Evolutionary conservation across 2,329 filamentous ascomycete genomes (phyloP), one percentile per base, ranked within the genome.

Genomic region (Pseudogymnoascus sp.): DNA sequence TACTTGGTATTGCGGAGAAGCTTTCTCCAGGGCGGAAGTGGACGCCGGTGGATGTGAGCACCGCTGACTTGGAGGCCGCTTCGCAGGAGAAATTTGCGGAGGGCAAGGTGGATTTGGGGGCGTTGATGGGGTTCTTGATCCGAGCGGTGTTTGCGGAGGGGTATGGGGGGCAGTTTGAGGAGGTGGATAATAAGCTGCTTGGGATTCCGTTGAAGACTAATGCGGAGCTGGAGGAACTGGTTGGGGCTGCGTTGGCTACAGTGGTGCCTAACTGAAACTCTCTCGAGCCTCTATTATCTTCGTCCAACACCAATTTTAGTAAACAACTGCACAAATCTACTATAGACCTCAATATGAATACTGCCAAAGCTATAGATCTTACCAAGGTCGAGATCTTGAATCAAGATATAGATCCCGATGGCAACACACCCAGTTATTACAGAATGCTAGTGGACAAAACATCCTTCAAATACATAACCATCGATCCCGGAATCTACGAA

Each of bases 121-220:
- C 75, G 0, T 69, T 78, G 61, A 19, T 63, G 1, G 67, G 71
- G 0, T 77, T 75, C 33, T 46, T 80, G 0, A 68, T 66, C 61
- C 67, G 72, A 3, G 62, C 71, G 0, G 56, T 79, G 13, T 70
- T 75, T 26, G 72, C 72, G 2, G 69, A 73, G 0, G 68, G 64
- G 0, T 76, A 76, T 53, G 75, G 74, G 5, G 60, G 67, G 3
- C 72, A 70, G 26, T 77, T 73, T 59, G 64, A 72, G 9, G 75
- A 75, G 68, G 68, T 71, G n/a, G 78, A 81, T 63, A 75, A 75
- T 63, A 65, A 71, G 46, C 67, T 83, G 11, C 64, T 83, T 1
- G 80, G 80, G 0, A 37, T 83, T 23, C 75, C 76, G 70, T 69
- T 72, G 6, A 70, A 77, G 63, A 77, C 72, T 0, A 75, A 80